Conservation (phyloP, 2,329 filamentous ascomycete species). For the Cyphellophora europaea region DNA sequence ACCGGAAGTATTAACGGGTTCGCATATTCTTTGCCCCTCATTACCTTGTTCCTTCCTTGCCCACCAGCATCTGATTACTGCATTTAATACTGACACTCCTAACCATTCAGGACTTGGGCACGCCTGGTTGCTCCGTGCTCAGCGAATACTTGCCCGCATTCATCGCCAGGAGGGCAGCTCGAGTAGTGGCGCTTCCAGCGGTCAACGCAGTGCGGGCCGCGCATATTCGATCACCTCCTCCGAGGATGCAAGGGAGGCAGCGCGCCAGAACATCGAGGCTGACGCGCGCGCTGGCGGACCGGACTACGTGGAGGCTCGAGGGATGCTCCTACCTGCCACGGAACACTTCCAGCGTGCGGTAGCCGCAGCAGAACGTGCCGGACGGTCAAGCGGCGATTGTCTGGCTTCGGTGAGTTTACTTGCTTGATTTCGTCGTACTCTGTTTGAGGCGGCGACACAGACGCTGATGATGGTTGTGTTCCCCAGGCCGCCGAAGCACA, state of each 20-base stretch:
- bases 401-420: conserved; percentile 31
- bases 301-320: conserved; percentile 44
- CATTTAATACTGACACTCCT: too few relatives aligned
- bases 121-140: conserved; percentile 44
- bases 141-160: conserved; percentile 39
- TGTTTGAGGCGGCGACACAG: conserved; percentile 6
- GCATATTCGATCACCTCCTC: conserved; percentile 11
- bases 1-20: conserved; percentile 33
- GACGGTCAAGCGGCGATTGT: conserved; percentile 30
- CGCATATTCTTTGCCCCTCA: conserved; percentile 12
- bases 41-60: conserved; percentile 2
- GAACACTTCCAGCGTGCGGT: conserved; percentile 43
- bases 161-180: conserved; percentile 31
- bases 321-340: conserved; percentile 39
- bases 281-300: conserved; percentile 27
- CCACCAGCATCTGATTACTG: conserved; percentile 3
- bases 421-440: conserved; percentile 10
- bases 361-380: conserved; percentile 30
- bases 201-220: conserved; percentile 12
- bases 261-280: conserved; percentile 23
- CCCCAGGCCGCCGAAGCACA: conserved; percentile 40
- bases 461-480: conserved; percentile 10
- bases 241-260: conserved; percentile 23
- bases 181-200: conserved; percentile 25
- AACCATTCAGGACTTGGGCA: conserved; percentile 35